Percentiles rank a stretch among this genome's conserved stretches.
Evolutionary conservation across 176 grass and related monocot genomes (phyloP).

Genomic region (Oryza coarctata): DNA sequence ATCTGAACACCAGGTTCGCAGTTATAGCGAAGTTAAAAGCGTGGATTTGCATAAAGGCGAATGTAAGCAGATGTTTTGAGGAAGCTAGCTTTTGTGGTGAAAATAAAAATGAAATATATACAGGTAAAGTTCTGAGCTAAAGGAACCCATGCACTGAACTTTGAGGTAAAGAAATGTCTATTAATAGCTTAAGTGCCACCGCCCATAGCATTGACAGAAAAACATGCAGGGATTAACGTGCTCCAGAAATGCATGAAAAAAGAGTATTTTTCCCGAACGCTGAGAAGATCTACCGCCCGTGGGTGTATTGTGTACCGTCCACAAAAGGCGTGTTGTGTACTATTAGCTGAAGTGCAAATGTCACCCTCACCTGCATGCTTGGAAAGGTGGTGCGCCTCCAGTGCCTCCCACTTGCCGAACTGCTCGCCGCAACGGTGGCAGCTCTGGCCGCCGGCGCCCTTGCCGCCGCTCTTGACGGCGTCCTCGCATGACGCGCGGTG

Average conservation of each 20-base stretch:
- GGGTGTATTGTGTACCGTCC: not conserved
- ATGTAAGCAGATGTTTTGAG: conserved; percentile 6
- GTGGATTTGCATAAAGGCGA: conserved; percentile 1
- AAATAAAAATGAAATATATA: conserved; percentile 13
- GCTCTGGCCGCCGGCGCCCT: conserved; percentile 37
- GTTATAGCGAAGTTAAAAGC: conserved; percentile 14
- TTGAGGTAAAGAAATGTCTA: not conserved
- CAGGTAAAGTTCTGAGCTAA: not conserved
- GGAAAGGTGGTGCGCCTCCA: conserved; percentile 85
- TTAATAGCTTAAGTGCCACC: conserved; percentile 14
- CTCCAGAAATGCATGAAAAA: not conserved
- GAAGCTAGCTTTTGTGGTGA: conserved; percentile 10
- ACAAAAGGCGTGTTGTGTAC: conserved; percentile 24
- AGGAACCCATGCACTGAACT: not conserved
- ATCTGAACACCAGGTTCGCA: conserved; percentile 6
- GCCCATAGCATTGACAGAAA: not conserved
- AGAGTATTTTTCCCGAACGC: not conserved
- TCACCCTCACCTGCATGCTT: conserved; percentile 72
- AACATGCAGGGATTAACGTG: not conserved
- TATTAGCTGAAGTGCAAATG: not conserved
- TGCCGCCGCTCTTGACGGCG: not conserved
- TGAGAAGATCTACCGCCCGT: conserved; percentile 20
- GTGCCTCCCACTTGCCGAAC: conserved; percentile 75
- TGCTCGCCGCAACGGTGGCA: conserved; percentile 78
- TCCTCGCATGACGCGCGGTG: conserved; percentile 62